Evolutionary conservation across 768 basidiomycete species (phyloP), one percentile per base, ranked within the genome.

Genomic region (Mycena olivaceomarginata): DNA sequence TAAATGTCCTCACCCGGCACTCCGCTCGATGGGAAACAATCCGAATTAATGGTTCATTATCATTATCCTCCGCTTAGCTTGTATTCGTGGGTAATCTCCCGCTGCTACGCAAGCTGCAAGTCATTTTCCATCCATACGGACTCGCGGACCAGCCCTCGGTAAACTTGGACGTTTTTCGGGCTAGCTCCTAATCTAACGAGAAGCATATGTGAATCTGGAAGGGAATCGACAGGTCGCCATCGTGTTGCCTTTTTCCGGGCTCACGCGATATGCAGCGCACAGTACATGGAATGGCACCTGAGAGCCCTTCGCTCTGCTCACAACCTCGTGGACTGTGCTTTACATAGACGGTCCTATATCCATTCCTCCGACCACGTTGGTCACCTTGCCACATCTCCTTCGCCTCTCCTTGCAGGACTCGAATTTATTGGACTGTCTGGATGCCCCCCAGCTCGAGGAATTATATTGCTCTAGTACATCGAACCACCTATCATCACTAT

Each of bases 301-400:
- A 22, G 56, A 2, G 10, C n/a, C 31, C 75, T 76, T 11, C 53
- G 25, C n/a, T 66, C 56, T 25, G 40, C 69, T 10, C 41, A n/a
- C 37, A 70, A 67, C 48, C 63, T 76, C 15, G 65, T 70, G 6
- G 75, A 76, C 5, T 76, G 74, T 41, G 69, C 16, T 11, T 40
- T 59, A 57, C 16, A 9, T 66, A 15, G 18, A 16, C 53, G 8
- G 31, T 3, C 31, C 8, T 11, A 57, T 48, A n/a, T 43, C 48
- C 37, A 51, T 22, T 9, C 59, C 59, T 8, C 59, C 67, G 11
- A 31, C 22, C 25, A 57, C 53, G 8, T 43, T 46, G 9, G 48
- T 74, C 45, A 4, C 18, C 15, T 51, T 74, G 41, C 73, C 66
- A 5, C 66, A 63, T 15, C 72, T 74, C 39, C 66, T 46, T 56